phyloP scores from a whole-genome alignment of 2,329 filamentous ascomycete genomes.

The Laburnicola sp. region DNA sequence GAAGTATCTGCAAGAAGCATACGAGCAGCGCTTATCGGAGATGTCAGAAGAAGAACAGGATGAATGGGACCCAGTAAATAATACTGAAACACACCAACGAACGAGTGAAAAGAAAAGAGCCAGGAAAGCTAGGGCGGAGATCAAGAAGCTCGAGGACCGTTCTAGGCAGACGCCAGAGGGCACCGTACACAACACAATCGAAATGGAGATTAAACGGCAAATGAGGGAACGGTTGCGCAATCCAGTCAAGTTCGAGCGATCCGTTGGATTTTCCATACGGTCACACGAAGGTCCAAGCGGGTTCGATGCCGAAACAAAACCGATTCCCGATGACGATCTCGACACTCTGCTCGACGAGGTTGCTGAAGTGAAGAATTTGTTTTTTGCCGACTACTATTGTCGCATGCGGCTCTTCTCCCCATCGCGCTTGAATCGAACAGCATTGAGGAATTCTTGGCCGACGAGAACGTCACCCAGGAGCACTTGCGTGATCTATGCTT shows the following conservation, averaged over 20 bases:
- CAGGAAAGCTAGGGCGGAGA: slow-evolving; percentile 32
- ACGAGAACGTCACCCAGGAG: slow-evolving; percentile 47
- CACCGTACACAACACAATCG: slow-evolving; percentile 41
- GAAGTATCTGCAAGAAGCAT: slow-evolving; percentile 49
- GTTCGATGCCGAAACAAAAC: slow-evolving; percentile 39
- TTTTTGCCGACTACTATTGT: slow-evolving; percentile 55
- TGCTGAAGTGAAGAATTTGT: slow-evolving; percentile 53
- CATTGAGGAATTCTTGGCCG: slow-evolving; percentile 51
- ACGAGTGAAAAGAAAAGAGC: slow-evolving; percentile 39
- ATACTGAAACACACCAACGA: too few relatives aligned
- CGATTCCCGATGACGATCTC: slow-evolving; percentile 50
- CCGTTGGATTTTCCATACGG: slow-evolving; percentile 39
- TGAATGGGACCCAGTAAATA: slow-evolving; percentile 52
- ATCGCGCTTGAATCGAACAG: slow-evolving; percentile 50
- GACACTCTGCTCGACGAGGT: slow-evolving; percentile 50
- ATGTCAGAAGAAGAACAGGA: slow-evolving; percentile 43
- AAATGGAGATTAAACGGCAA: slow-evolving; percentile 50
- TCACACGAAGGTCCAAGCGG: slow-evolving; percentile 41
- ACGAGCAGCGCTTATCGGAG: slow-evolving; percentile 47
- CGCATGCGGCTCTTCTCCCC: slow-evolving; percentile 52
- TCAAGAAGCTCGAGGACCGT: slow-evolving; percentile 22
- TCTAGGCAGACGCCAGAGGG: slow-evolving; percentile 19
- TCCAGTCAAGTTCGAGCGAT: slow-evolving; percentile 44
- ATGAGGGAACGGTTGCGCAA: slow-evolving; percentile 48
- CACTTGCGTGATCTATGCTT: slow-evolving; percentile 54